Evolutionary conservation across 345 rosid genomes (phyloP).

Genomic region (Trapa bicornis): DNA sequence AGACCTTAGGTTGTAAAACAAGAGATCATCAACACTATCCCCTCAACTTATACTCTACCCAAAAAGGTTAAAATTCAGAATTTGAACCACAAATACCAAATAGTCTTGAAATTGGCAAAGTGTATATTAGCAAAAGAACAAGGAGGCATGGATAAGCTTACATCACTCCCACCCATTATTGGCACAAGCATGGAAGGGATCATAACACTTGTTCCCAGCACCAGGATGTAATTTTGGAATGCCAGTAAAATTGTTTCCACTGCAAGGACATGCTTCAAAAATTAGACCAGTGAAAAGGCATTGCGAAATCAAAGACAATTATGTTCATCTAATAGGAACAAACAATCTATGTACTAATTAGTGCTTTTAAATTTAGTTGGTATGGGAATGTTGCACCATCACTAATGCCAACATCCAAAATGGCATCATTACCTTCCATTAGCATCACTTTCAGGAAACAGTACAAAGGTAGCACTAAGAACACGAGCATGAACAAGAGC

Average conservation of each 20-base stretch:
- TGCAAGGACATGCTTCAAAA: slow-evolving; percentile 22
- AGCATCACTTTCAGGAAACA: neutral
- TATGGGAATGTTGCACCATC: neutral
- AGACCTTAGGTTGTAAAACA: neutral
- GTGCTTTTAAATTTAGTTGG: neutral
- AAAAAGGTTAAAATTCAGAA: neutral
- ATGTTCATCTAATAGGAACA: neutral
- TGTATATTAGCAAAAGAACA: slow-evolving; percentile 2
- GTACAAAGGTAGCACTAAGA: neutral
- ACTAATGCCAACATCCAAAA: neutral
- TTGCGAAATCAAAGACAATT: neutral
- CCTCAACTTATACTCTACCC: neutral
- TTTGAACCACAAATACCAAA: neutral
- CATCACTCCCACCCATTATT: slow-evolving; percentile 77
- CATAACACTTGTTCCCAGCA: slow-evolving; percentile 85
- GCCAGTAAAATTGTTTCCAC: slow-evolving; percentile 71
- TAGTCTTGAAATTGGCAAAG: neutral
- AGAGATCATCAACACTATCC: neutral
- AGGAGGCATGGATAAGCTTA: slow-evolving; percentile 21
- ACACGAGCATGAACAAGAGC: neutral
- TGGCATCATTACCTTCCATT: neutral
- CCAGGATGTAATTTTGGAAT: slow-evolving; percentile 86
- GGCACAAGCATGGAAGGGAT: slow-evolving; percentile 76
- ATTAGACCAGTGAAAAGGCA: neutral
- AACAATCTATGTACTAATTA: neutral